Conservation (phyloP, 768 basidiomycete genomes). For the Baorangia bicolor region DNA sequence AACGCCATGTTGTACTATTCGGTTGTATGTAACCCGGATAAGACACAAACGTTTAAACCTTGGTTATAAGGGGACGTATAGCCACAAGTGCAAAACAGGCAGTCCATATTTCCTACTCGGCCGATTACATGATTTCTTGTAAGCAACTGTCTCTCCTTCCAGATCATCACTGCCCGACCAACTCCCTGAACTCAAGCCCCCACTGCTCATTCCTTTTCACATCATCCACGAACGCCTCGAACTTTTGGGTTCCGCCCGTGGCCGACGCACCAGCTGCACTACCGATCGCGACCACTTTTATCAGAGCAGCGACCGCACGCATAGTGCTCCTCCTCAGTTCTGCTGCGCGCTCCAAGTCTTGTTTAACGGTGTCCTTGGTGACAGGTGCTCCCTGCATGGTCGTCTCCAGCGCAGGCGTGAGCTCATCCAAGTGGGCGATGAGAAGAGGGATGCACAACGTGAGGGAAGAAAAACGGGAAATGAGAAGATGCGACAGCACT, state of each 20-base stretch:
- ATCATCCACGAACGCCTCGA: slow-evolving; percentile 79
- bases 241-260: slow-evolving; percentile 42
- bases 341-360: slow-evolving; percentile 81
- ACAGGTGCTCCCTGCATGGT: slow-evolving; percentile 87
- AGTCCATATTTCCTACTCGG: neutral
- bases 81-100: neutral
- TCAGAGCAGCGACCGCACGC: slow-evolving; percentile 82
- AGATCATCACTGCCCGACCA: slow-evolving; percentile 26
- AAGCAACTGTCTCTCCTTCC: neutral
- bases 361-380: slow-evolving; percentile 95
- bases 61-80: too few species aligned
- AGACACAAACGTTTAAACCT: too few species aligned
- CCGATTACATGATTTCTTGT: neutral
- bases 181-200: slow-evolving; percentile 58
- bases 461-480: slow-evolving; percentile 86
- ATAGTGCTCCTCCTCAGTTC: slow-evolving; percentile 91
- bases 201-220: slow-evolving; percentile 64
- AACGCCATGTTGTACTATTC: neutral
- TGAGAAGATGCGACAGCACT: slow-evolving; percentile 92
- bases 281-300: slow-evolving; percentile 62
- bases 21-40: neutral
- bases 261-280: slow-evolving; percentile 43
- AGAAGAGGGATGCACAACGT: slow-evolving; percentile 37
- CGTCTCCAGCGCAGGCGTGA: slow-evolving; percentile 79
- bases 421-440: slow-evolving; percentile 76